Evolutionary conservation across 2,329 filamentous ascomycete species (phyloP), one percentile per base, ranked within the genome.

Genomic region (Diplodia intermedia): DNA sequence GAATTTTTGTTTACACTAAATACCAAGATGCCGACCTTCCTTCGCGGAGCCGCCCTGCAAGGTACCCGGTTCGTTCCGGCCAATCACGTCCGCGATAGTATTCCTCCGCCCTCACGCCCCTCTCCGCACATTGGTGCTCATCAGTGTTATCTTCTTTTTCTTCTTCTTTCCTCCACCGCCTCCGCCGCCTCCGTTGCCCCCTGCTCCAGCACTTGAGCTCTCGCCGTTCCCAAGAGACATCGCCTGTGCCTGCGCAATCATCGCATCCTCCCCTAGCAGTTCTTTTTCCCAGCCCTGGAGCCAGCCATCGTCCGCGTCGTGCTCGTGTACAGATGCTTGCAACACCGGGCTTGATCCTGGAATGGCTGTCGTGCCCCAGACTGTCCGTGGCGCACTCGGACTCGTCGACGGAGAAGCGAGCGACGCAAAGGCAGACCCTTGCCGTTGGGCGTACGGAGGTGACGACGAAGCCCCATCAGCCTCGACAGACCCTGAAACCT

Each of bases 301-400:
- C 94, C 94, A 97, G 0, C 94, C 94, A 76, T 97, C 94, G 70
- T 93, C 88, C 2, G 79, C 80, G 7, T 79, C 74, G 66, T 79
- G 73, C 49, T 80, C 79, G 3, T 79, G 79, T 33, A 80, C 76
- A 12, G 79, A 70, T 2, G 84, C 76, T 33, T 79, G 79, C 33
- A 88, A 73, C 12, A 86, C 85, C 1, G 89, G 88, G 3, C 88
- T 89, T 0, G 81, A 81, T 0, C 88, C 82, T 2, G 82, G 75
- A 2, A 97, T 81, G 0, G 86, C 88, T 3, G 87, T 85, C 0
- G 94, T 98, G n/a, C 94, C 94, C 94, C 94, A 98, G 0, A 98
- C 92, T 0, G 94, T 98, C 70, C 89, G 89, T 50, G 87, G 83
- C 0, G 88, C 87, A 7, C 88, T 89, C 0, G 94, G 93, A 70